Base-by-base conservation (phyloP, 306 rosid genomes). In the Ziziphus jujuba region DNA sequence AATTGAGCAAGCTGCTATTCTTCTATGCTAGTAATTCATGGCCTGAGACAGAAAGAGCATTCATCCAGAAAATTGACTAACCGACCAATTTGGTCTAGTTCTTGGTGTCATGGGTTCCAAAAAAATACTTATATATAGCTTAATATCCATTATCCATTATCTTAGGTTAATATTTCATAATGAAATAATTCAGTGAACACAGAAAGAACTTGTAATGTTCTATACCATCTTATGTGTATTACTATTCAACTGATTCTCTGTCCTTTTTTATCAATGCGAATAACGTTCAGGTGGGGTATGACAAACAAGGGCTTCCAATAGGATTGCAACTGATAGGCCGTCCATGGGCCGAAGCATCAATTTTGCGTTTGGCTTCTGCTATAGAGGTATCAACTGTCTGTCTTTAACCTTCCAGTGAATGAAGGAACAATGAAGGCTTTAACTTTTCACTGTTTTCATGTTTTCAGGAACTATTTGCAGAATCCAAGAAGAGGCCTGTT, bases 311-410 rank as follows among this genome's bases (percentile, higher is more conserved):
- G 50, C 97, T 92, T 79, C 98, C 97, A 38, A 90, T 89, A 63
- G 97, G 98, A 25, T 77, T 92, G 84, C 98, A 92, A 80, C 71
- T 92, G 55, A 81, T 90, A 1, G 98, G 98, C 72, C 89, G 93
- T 71, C 98, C 98, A 25, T 87, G 98, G 98, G 91, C 84, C 14
- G 98, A 92, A 83, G 97, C 98, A 61, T 79, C 96, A 9, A 68
- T 92, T 69, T 65, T 92, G 86, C 93, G 97, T 61, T 63, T 92
- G 77, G 98, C 98, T 66, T 75, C 74, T 70, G 96, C 82, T 25
- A 77, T 92, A 13, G 97, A 90, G 97, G 98, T 92, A 83, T 38
- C 65, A 44, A n/a, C n/a, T n/a, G 17, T 59, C 22, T 47, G 28
- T 19, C 13, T 61, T 21, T 2, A 1, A 15, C 10, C 14, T 51